Conservation (phyloP, 352 stramenopile genomes). For the Elongisporangium undulatum region DNA sequence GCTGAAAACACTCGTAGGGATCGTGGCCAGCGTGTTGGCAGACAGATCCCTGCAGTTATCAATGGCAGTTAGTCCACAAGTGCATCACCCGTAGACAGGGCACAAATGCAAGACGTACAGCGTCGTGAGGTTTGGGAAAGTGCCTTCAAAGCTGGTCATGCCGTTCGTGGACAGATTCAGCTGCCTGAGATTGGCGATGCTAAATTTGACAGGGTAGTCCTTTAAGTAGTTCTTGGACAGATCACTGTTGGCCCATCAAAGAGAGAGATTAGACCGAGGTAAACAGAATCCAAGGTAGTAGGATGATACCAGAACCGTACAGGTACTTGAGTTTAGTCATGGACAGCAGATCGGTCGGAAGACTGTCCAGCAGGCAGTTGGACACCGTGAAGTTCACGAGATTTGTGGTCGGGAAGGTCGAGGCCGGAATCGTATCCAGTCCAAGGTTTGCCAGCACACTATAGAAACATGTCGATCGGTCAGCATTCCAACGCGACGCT, state of each 20-base stretch:
- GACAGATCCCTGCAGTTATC: constrained; percentile 33
- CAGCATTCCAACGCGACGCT: not conserved
- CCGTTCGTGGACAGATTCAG: constrained; percentile 60
- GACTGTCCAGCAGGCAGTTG: constrained; percentile 49
- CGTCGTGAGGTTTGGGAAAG: constrained; percentile 39
- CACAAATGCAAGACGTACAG: constrained; percentile 24
- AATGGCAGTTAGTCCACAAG: not conserved
- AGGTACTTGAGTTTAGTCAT: constrained; percentile 47
- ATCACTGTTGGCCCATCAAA: constrained; percentile 20
- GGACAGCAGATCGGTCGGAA: constrained; percentile 42
- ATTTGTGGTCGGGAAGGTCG: constrained; percentile 44
- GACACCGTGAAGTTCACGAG: constrained; percentile 47
- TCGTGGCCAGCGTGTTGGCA: constrained; percentile 44
- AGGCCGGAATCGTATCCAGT: constrained; percentile 34
- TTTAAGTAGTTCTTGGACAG: constrained; percentile 51
- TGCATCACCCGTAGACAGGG: not conserved
- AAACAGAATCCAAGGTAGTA: not conserved
- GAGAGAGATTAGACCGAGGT: not conserved
- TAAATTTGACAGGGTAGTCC: constrained; percentile 48
- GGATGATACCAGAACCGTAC: constrained; percentile 23
- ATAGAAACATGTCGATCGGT: constrained; percentile 1
- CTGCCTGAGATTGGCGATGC: constrained; percentile 23
- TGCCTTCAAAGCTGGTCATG: constrained; percentile 37
- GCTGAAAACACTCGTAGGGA: constrained; percentile 42
- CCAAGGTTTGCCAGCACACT: constrained; percentile 48